Base-by-base conservation (phyloP, 805 yeast species). In the Cyberlindnera veronae region DNA sequence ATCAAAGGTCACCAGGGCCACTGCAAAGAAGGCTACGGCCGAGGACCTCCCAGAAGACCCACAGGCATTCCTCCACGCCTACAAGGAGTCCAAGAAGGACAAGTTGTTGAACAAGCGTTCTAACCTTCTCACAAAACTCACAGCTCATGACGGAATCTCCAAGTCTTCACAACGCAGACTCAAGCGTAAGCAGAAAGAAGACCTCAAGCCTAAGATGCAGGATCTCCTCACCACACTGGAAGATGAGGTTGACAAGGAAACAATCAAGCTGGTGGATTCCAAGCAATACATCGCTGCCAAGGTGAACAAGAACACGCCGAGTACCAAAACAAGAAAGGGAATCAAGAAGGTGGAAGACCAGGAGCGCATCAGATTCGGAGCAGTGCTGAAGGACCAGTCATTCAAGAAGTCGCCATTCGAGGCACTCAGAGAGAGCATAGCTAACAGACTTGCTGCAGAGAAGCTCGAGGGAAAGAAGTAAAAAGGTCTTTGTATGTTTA, bases 141-240 rank as follows among this genome's bases (percentile, higher is more conserved):
- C 58, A 26, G 54, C 54, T 20, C 55, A 59, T 43, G 64, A 62
- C 15, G 74, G 76, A 17, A 69, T 84, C 31, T 79, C 88, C 16
- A 84, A 84, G 56, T 79, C 87, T 6, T 67, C 88, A 0, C 46
- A 72, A 3, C 71, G 87, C 55, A 71, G 81, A 59, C 71, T 87
- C 49, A 80, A 81, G 51, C 76, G 85, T 48, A 75, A 71, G 51
- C 67, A 70, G 35, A 75, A 73, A 51, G 84, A 82, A 41, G 76
- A 80, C 49, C 64, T 85, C 44, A 76, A 75, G 51, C 87, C 90
- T 5, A 73, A 79, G 52, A 71, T 84, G 76, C 68, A 71, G 38
- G 93, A 84, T 49, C 61, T 84, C 32, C 63, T 79, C 39, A 66
- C 66, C 21, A 77, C 75, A 14, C 64, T 84, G 37, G 72, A 68